Base-by-base conservation (phyloP, 1,284 basidiomycete genomes). In the Erythrobasidium hasegawianum region DNA sequence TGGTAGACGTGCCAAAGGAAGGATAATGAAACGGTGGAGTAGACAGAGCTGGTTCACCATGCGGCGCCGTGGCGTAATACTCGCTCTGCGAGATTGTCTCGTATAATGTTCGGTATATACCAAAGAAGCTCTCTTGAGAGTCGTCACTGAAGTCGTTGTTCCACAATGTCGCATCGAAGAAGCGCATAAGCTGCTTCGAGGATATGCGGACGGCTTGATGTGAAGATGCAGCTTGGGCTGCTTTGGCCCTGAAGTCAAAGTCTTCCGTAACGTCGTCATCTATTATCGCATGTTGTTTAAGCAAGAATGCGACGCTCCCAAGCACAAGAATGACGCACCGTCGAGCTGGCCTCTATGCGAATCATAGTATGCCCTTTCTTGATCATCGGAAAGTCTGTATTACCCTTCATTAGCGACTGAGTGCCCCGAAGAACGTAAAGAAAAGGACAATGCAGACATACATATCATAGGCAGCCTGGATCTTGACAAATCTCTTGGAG, bases 361-460 rank as follows among this genome's bases (percentile, higher is more conserved):
- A 67, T 67, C 95, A 77, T 98, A 98, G 90, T 94, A 98, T 47
- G 95, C 93, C 69, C 95, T 83, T 82, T 98, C 92, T 82, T 95
- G 90, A 62, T 93, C 90, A 76, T 96, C 93, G 72, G 88, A 90
- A 41, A 94, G 81, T 61, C 62, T 65, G 54, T 9, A 41, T 16
- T 24, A 24, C 33, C 50, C 92, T 85, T 88, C 90, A 68, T 57
- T 52, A 53, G 45, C 53, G 33, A 71, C n/a, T 43, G 2, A 59
- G 64, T 45, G 75, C 67, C 39, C 22, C 27, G 22, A 16, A 52
- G 27, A 49, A 40, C 27, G 27, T 14, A 18, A 40, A n/a, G 20
- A 20, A n/a, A 29, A 47, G 9, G 27, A 11, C 22, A 11, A 16
- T 11, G 4, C 38, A 41, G 16, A 39, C 62, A 26, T 61, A 58